Evolutionary conservation across 768 basidiomycete genomes (phyloP).

Genomic region (Trametes cingulata): DNA sequence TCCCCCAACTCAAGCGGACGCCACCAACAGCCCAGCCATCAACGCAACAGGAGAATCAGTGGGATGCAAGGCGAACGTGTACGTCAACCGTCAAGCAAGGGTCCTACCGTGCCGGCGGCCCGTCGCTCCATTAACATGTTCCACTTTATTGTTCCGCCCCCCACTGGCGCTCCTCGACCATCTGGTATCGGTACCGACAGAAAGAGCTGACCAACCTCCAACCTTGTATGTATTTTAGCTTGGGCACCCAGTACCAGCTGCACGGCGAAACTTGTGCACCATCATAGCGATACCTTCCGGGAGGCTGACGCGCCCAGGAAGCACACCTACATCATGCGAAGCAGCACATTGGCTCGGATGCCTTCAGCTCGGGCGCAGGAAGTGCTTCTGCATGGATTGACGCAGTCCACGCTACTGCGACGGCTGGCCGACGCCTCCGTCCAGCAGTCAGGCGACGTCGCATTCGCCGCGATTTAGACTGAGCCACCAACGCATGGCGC

Average conservation of each 20-base stretch:
- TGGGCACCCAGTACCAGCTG: background rate
- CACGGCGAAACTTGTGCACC: background rate
- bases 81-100: background rate
- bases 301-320: background rate
- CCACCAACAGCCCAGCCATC: slow-evolving; percentile 1
- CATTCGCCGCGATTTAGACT: background rate
- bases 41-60: too few species aligned
- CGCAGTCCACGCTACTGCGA: background rate
- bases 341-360: too few species aligned
- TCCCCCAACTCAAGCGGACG: background rate
- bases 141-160: too few species aligned
- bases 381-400: too few species aligned
- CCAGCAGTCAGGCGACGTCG: background rate
- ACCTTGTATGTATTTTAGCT: background rate
- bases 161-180: background rate
- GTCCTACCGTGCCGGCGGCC: background rate
- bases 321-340: background rate
- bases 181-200: background rate
- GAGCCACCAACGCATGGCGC: slow-evolving; percentile 1
- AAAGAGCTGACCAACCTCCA: slow-evolving; percentile 5
- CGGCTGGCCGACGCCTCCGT: background rate
- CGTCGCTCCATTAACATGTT: background rate
- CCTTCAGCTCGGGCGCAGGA: background rate
- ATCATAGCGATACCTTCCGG: background rate
- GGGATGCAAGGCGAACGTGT: too few species aligned